A percentile compares a stretch with the other conserved stretches of the same genome.
phyloP scores from a whole-genome alignment of 192 early-diverging fungal species.

The Phlyctochytrium bullatum region DNA sequence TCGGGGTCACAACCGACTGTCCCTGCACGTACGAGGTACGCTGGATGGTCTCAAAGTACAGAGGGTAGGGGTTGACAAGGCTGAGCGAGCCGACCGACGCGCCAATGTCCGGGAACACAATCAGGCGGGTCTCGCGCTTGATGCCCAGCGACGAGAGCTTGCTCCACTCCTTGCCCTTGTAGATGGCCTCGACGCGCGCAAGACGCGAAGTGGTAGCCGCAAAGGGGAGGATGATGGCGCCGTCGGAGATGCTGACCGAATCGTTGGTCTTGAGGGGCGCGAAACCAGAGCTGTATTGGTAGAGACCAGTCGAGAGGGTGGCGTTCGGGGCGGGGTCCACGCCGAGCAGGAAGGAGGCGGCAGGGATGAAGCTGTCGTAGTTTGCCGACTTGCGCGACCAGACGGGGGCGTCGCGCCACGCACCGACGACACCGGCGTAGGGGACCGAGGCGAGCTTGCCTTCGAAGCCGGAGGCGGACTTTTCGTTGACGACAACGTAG shows the following conservation, averaged over 20 bases:
- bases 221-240: not conserved
- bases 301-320: not conserved
- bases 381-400: not conserved
- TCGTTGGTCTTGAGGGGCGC: not conserved
- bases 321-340: not conserved
- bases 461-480: conserved; percentile 4
- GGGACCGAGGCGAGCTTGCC: conserved; percentile 17
- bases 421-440: conserved; percentile 25
- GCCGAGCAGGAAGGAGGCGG: not conserved
- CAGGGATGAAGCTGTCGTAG: not conserved
- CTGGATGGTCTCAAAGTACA: not conserved
- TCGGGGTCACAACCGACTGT: not conserved
- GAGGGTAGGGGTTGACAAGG: not conserved
- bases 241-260: not conserved
- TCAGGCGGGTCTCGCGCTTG: not conserved
- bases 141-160: not conserved
- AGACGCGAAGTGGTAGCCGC: not conserved
- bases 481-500: conserved; percentile 14
- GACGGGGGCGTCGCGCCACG: not conserved
- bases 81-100: not conserved
- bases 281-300: not conserved
- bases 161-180: not conserved
- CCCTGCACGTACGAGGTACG: conserved; percentile 7
- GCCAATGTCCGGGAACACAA: not conserved
- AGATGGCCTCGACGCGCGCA: conserved; percentile 1